These are phyloP conservation scores for Hanseniaspora hatyaiensis DNA, from an alignment of 805 yeast species.

Conservation along the genomic window DNA sequence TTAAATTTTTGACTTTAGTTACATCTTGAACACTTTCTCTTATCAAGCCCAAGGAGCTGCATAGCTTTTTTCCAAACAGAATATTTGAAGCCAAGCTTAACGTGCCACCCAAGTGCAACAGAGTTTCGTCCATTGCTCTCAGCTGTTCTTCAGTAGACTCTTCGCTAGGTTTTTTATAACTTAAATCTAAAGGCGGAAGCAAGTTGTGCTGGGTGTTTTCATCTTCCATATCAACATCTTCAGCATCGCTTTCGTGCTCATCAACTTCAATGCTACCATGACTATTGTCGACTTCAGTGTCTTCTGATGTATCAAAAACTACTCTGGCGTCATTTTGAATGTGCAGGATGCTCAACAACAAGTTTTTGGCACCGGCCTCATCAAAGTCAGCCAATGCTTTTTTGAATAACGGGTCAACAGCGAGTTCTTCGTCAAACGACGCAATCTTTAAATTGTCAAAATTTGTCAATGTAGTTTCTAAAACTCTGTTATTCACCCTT, in stretches of 20 bases:
- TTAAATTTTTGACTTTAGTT: slow-evolving; percentile 38
- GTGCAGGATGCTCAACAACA: slow-evolving; percentile 49
- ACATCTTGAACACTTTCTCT: slow-evolving; percentile 47
- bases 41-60: slow-evolving; percentile 61
- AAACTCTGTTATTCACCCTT: slow-evolving; percentile 26
- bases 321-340: slow-evolving; percentile 45
- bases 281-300: slow-evolving; percentile 21
- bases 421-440: slow-evolving; percentile 50
- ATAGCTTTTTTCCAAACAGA: slow-evolving; percentile 39
- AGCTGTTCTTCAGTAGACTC: slow-evolving; percentile 8
- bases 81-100: neutral
- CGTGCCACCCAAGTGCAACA: slow-evolving; percentile 11
- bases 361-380: slow-evolving; percentile 70
- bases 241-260: neutral
- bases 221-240: slow-evolving; percentile 15
- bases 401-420: slow-evolving; percentile 63
- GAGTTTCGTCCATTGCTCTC: slow-evolving; percentile 7
- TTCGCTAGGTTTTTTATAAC: slow-evolving; percentile 17
- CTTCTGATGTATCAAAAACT: slow-evolving; percentile 49
- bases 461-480: slow-evolving; percentile 38
- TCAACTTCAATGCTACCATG: slow-evolving; percentile 1
- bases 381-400: slow-evolving; percentile 68
- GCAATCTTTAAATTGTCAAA: slow-evolving; percentile 43
- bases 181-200: slow-evolving; percentile 17
- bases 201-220: no score